Evolutionary conservation across 148 eudicot genomes (phyloP), one percentile per base, ranked within the genome.

Genomic region (Arctostaphylos glauca): DNA sequence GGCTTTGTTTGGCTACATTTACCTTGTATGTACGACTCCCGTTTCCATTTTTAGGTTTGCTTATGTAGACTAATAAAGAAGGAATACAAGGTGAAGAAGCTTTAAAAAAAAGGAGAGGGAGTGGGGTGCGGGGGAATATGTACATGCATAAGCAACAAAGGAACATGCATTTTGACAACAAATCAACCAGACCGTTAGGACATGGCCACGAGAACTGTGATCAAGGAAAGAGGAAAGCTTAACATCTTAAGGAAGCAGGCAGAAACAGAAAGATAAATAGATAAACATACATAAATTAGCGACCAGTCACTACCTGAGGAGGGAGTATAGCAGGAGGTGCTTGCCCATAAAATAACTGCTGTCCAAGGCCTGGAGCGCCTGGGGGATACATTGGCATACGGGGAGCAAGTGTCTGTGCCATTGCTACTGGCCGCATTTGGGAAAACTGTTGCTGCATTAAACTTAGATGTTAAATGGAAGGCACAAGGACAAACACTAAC

Each of bases 351-450:
- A 92, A 95, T 72, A 92, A 84, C 81, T 93, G 98, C 64, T 93
- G 97, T 76, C 97, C 98, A 74, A 95, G 84, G 71, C 95, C 98
- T 18, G 98, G 96, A 72, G 91, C 91, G 68, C 98, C 98, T 54
- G 95, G 97, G 52, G 98, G 94, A 80, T 90, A 95, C 91, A 95
- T 89, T 49, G 98, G 94, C 97, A 95, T 89, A 5, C 97, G 94
- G 7, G 97, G 98, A 81, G 92, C 91, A 71, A 92, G 89, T 25
- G 98, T 68, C 55, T 93, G 92, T 41, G 95, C 79, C 87, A 95
- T 92, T 8, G 93, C 87, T 60, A 95, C 87, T 3, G 98, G 98
- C 75, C 98, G 86, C 97, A 95, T 93, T 77, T 95, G 97, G 0
- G 92, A 87, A 86, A 95, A 95, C 80, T 95, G 98, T n/a, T 95